Base-by-base conservation (phyloP, 768 basidiomycete species). In the Serpula lacrymans region DNA sequence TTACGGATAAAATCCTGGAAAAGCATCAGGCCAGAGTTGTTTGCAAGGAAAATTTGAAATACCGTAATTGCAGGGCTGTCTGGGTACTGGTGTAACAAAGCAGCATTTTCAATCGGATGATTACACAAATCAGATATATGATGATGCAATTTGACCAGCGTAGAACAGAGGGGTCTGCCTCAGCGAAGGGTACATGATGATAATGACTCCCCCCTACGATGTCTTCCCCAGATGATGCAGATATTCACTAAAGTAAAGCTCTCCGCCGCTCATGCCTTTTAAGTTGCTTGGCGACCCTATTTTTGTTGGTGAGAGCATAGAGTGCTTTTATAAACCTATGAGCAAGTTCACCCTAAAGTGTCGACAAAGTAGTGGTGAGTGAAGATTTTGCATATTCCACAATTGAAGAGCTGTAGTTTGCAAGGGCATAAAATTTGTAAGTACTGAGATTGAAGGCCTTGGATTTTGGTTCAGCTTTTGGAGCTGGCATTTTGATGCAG, bases 401-500 rank as follows among this genome's bases (percentile, higher is more conserved):
- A n/a, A n/a, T n/a, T n/a, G n/a, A n/a, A n/a, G n/a, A n/a, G n/a
- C n/a, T n/a, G 39, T 64, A 64, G 37, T 67, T 55, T 0, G 53
- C 48, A 6, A 66, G 41, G 10, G 54, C 46, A 44, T 67, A 64
- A 3, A 53, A 48, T 40, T 68, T 68, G 26, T 54, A 57, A 0
- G 58, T 65, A 5, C 35, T 28, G 5, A 63, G 9, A 26, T 52
- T 60, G 43, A 58, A 46, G 3, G 26, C 16, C 23, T 50, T 55
- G 3, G 7, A 11, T 17, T 51, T 38, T 14, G 38, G 23, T 41
- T n/a, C 38, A 25, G 20, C 18, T 34, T 20, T 34, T 24, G 50
- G 25, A 9, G 9, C 10, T 29, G 27, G 13, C 11, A 17, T 26
- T 23, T 33, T 50, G 31, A 1, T 53, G 50, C 0, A 34, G 39